Conservation (phyloP, 345 rosid species). For the Aurinia saxatilis region DNA sequence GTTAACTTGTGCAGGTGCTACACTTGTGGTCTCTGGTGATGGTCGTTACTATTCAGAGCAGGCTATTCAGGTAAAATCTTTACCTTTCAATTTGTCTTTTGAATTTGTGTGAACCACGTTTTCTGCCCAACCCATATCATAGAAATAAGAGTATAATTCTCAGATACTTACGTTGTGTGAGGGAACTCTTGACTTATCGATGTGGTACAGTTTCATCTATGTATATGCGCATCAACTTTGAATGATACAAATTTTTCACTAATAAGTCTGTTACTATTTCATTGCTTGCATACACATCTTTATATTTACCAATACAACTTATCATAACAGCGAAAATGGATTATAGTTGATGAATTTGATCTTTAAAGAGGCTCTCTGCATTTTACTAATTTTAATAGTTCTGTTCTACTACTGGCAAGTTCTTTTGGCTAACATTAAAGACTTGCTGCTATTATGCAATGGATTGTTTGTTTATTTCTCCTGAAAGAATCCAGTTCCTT, state of each 20-base stretch:
- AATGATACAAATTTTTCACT: too few relatives aligned
- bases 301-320: not conserved
- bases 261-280: not conserved
- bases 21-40: conserved; percentile 94
- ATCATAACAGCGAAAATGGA: not conserved
- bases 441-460: not conserved
- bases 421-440: not conserved
- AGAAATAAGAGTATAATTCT: not conserved
- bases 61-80: conserved; percentile 65
- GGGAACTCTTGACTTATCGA: not conserved
- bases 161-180: not conserved
- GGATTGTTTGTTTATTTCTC: not conserved
- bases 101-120: not conserved
- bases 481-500: not conserved
- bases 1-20: conserved; percentile 50
- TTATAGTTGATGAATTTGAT: not conserved
- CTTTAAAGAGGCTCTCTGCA: not conserved
- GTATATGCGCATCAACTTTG: too few relatives aligned
- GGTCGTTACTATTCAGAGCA: conserved; percentile 84
- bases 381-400: not conserved
- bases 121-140: not conserved
- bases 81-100: not conserved
- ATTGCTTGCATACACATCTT: not conserved
- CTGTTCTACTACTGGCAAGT: not conserved
- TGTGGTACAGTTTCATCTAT: not conserved